phyloP scores from a whole-genome alignment of 78 protist genomes.

The Emiliania huxleyi region DNA sequence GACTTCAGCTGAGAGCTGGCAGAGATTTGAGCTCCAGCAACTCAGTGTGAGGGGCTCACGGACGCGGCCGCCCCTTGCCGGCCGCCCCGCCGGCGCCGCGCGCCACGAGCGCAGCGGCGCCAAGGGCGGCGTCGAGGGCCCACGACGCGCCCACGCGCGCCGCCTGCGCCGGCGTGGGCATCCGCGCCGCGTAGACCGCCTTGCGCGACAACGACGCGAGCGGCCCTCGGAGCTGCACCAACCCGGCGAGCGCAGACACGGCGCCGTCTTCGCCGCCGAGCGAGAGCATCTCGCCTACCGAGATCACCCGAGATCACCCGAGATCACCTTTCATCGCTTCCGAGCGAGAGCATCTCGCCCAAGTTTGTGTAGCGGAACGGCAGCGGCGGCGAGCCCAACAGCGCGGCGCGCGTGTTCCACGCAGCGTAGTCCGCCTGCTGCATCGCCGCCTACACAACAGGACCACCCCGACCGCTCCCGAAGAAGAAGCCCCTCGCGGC shows the following conservation, averaged over 20 bases:
- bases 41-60: too few relatives aligned
- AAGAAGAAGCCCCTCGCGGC: too few relatives aligned
- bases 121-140: neutral
- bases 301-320: too few relatives aligned
- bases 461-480: too few relatives aligned
- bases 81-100: too few relatives aligned
- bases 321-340: neutral
- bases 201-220: neutral
- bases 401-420: neutral
- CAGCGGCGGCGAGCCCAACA: neutral
- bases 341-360: slow-evolving; percentile 21
- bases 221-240: neutral
- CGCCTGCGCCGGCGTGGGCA: neutral
- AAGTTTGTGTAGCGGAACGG: neutral
- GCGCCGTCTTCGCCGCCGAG: neutral
- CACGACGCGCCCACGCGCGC: neutral
- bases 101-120: too few relatives aligned
- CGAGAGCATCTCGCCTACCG: slow-evolving; percentile 1
- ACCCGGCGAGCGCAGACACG: neutral
- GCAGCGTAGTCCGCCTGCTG: slow-evolving; percentile 14
- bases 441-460: too few relatives aligned
- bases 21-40: too few relatives aligned
- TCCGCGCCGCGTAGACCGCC: neutral
- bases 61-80: too few relatives aligned
- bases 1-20: too few relatives aligned